Conservation (phyloP, 768 basidiomycete species). For the Epithele typhae region DNA sequence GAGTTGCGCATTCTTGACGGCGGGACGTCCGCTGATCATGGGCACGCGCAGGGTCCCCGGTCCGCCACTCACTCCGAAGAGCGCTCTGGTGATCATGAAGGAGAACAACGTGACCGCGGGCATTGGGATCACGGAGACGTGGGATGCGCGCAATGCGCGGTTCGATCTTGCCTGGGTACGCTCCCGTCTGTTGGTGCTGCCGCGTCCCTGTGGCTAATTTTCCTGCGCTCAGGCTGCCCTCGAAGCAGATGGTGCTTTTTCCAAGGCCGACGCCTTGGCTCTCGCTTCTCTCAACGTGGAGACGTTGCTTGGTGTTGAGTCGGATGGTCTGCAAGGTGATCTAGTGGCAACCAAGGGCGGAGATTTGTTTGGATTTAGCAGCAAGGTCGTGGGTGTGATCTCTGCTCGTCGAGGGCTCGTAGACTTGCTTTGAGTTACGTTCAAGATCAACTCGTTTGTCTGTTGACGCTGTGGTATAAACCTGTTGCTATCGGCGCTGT, state of each 20-base stretch:
- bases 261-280: conserved; percentile 34
- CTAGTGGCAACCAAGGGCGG: conserved; percentile 29
- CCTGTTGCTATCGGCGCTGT: too few species aligned
- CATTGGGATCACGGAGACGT: conserved; percentile 61
- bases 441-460: too few species aligned
- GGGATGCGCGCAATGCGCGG: conserved; percentile 71
- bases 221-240: conserved; percentile 33
- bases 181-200: neutral
- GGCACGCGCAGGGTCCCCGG: conserved; percentile 50
- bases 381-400: conserved; percentile 33
- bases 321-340: conserved; percentile 12
- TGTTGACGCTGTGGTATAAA: too few species aligned
- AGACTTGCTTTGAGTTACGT: conserved; percentile 15
- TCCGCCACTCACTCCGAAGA: conserved; percentile 61
- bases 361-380: conserved; percentile 29
- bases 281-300: conserved; percentile 39
- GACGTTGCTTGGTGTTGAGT: conserved; percentile 29
- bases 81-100: conserved; percentile 53
- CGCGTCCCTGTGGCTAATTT: neutral
- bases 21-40: too few species aligned
- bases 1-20: conserved; percentile 18
- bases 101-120: conserved; percentile 68
- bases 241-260: conserved; percentile 34
- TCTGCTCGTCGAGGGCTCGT: conserved; percentile 21
- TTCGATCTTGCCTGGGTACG: conserved; percentile 81